Conservation (phyloP, 192 early-diverging fungal species). For the Coemansia sp. region DNA sequence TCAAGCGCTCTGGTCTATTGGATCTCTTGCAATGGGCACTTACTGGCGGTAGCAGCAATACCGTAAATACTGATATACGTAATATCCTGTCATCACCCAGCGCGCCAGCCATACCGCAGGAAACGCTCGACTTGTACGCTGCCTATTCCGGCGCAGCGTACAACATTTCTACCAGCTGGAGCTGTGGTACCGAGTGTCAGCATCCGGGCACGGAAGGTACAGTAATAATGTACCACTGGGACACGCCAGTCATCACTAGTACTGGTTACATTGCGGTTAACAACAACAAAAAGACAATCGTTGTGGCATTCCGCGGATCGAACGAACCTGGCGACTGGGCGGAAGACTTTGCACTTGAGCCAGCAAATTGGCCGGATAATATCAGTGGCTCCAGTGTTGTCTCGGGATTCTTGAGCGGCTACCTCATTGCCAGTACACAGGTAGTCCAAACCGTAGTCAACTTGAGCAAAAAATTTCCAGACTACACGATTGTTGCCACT, state of each 20-base stretch:
- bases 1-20: background rate
- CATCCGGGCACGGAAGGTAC: slow-evolving; percentile 26
- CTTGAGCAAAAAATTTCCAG: slow-evolving; percentile 29
- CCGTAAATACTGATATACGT: background rate
- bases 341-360: slow-evolving; percentile 10
- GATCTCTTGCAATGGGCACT: background rate
- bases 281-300: slow-evolving; percentile 10
- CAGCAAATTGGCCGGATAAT: slow-evolving; percentile 10
- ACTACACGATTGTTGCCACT: slow-evolving; percentile 26
- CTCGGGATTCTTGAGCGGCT: slow-evolving; percentile 36
- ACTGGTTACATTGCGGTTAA: slow-evolving; percentile 40
- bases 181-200: slow-evolving; percentile 30
- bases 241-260: slow-evolving; percentile 11
- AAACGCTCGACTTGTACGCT: slow-evolving; percentile 25
- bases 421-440: slow-evolving; percentile 11
- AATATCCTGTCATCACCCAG: background rate
- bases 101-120: background rate
- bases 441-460: slow-evolving; percentile 7
- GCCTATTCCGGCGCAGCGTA: slow-evolving; percentile 43
- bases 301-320: slow-evolving; percentile 36
- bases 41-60: background rate
- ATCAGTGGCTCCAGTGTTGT: slow-evolving; percentile 24
- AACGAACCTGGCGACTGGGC: slow-evolving; percentile 16
- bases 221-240: slow-evolving; percentile 26
- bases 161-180: slow-evolving; percentile 12